Evolutionary conservation across 345 rosid species (phyloP).

Genomic region (Pistacia vera): DNA sequence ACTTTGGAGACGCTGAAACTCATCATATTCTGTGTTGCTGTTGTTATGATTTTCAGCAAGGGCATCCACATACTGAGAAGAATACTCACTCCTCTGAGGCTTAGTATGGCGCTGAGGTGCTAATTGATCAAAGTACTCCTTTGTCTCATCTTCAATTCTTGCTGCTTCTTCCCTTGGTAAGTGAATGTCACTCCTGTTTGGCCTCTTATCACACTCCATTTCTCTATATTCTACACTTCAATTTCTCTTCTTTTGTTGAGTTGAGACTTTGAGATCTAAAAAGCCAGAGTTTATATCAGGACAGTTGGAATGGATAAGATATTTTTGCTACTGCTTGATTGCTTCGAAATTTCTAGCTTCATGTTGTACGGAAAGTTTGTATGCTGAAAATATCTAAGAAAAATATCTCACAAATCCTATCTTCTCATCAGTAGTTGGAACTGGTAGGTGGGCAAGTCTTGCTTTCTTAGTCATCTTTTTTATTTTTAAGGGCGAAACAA

Average conservation of each 20-base stretch:
- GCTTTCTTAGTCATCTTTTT: not conserved
- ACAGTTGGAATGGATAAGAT: not conserved
- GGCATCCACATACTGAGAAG: slow-evolving; percentile 46
- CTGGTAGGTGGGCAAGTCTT: not conserved
- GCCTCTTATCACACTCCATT: slow-evolving; percentile 41
- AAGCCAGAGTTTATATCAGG: not conserved
- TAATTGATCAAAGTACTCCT: slow-evolving; percentile 44
- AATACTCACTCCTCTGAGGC: slow-evolving; percentile 67
- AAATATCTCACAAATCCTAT: slow-evolving; percentile 25
- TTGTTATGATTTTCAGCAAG: not conserved
- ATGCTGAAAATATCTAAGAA: slow-evolving; percentile 8
- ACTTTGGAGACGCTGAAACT: slow-evolving; percentile 38
- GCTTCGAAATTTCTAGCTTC: not conserved
- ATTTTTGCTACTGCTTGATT: not conserved
- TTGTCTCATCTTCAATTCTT: slow-evolving; percentile 37
- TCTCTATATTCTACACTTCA: not conserved
- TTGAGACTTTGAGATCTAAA: not conserved
- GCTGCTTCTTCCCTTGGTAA: slow-evolving; percentile 51
- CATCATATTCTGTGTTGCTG: slow-evolving; percentile 38
- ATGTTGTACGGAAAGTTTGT: not conserved
- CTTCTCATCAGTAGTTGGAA: not conserved
- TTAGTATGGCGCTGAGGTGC: slow-evolving; percentile 64
- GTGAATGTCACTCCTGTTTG: slow-evolving; percentile 60
- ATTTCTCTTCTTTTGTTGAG: not conserved
- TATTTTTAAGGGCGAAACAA: no score